Evolutionary conservation across 169 alveolate genomes (phyloP).

Genomic region (Blepharisma undulans): DNA sequence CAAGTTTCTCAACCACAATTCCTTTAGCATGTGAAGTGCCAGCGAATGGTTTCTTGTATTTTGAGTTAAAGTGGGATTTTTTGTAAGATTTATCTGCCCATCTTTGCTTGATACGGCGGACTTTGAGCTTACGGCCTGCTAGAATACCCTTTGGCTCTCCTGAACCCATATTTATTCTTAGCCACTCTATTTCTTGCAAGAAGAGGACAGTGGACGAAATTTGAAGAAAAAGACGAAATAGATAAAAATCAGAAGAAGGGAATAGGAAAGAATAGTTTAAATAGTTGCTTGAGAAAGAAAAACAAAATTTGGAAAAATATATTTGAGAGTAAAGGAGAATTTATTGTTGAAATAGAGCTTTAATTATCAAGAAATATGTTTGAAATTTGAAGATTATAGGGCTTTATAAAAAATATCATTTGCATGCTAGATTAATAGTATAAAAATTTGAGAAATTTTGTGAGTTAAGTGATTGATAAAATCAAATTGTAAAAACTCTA

Average conservation of each 20-base stretch:
- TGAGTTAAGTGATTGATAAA: no score
- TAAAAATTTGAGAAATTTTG: no score
- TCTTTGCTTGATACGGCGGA: slow-evolving; percentile 94
- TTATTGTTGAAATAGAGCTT: no score
- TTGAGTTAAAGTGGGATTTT: slow-evolving; percentile 95
- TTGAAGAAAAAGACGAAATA: neutral
- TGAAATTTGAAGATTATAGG: neutral
- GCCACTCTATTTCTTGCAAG: neutral
- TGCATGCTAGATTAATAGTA: no score
- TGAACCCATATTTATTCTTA: slow-evolving; percentile 65
- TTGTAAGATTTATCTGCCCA: slow-evolving; percentile 99
- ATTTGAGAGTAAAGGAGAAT: neutral
- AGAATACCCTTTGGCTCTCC: slow-evolving; percentile 98
- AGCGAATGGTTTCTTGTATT: slow-evolving; percentile 98
- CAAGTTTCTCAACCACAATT: slow-evolving; percentile 98
- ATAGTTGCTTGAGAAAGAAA: neutral
- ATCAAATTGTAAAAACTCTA: no score
- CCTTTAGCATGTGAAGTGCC: slow-evolving; percentile 99
- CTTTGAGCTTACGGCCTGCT: slow-evolving; percentile 97
- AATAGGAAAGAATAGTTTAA: neutral
- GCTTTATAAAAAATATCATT: no score
- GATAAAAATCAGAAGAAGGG: neutral
- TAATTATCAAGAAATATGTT: neutral
- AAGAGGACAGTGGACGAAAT: neutral
- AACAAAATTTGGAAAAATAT: neutral